Conservation (phyloP, 768 basidiomycete species). For the Daedaleopsis sinensis region DNA sequence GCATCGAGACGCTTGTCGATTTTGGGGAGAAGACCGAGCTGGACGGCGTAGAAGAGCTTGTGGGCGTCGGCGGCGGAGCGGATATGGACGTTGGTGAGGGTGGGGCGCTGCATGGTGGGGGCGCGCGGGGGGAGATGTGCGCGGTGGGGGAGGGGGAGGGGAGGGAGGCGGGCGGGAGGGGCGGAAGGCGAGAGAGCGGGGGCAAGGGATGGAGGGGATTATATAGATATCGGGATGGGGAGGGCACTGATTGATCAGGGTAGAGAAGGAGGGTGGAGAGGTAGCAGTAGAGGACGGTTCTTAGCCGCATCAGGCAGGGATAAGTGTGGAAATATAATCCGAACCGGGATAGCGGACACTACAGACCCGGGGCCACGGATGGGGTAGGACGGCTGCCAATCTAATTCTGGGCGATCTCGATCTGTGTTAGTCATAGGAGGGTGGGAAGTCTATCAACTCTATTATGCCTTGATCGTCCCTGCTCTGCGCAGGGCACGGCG, state of each 20-base stretch:
- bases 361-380: neutral
- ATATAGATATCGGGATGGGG: slow-evolving; percentile 23
- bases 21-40: slow-evolving; percentile 64
- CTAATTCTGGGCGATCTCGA: slow-evolving; percentile 13
- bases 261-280: slow-evolving; percentile 6
- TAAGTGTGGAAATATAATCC: slow-evolving; percentile 14
- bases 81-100: slow-evolving; percentile 71
- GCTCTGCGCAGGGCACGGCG: neutral
- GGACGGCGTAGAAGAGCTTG: slow-evolving; percentile 77
- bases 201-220: slow-evolving; percentile 16
- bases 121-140: slow-evolving; percentile 18
- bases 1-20: slow-evolving; percentile 78
- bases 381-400: slow-evolving; percentile 16
- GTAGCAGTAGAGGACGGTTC: slow-evolving; percentile 13
- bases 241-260: slow-evolving; percentile 14
- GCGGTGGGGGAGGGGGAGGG: slow-evolving; percentile 19
- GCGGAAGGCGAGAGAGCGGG: slow-evolving; percentile 23
- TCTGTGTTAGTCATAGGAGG: slow-evolving; percentile 6
- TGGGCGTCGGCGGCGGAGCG: slow-evolving; percentile 79
- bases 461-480: slow-evolving; percentile 17
- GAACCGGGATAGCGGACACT: slow-evolving; percentile 19
- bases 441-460: slow-evolving; percentile 13
- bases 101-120: slow-evolving; percentile 69
- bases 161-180: slow-evolving; percentile 25
- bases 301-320: slow-evolving; percentile 19